These are phyloP conservation scores for Cladosporium sphaerospermum DNA, from an alignment of 2,329 filamentous ascomycete species.

Conservation along the genomic window DNA sequence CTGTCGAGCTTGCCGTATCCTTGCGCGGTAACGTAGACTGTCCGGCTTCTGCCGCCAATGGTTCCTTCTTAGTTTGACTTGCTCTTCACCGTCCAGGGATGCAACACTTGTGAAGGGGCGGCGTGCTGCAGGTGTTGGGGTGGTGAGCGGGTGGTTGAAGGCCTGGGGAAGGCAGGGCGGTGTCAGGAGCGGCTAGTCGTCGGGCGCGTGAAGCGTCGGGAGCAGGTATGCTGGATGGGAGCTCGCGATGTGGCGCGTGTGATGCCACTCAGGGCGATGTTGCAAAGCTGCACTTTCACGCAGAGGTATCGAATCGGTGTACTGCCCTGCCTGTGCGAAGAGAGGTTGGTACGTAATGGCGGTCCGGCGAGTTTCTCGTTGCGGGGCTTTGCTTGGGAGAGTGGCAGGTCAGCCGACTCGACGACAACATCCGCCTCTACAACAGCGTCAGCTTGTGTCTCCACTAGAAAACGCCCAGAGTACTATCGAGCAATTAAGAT, in stretches of 20 bases:
- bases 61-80: constrained; percentile 1
- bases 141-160: not conserved
- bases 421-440: no score
- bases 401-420: no score
- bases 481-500: no score
- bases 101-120: not conserved
- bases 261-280: not conserved
- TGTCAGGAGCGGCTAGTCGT: constrained; percentile 9
- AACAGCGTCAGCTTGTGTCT: no score
- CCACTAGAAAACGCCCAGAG: no score
- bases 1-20: constrained; percentile 11
- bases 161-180: constrained; percentile 3
- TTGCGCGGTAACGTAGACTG: constrained; percentile 7
- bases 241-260: not conserved
- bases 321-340: constrained; percentile 3
- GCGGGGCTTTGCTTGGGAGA: no score
- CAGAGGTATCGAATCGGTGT: constrained; percentile 3
- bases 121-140: not conserved
- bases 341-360: constrained; percentile 1
- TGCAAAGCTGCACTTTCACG: not conserved
- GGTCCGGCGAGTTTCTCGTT: not conserved
- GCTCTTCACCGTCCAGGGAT: not conserved
- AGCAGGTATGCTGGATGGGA: not conserved
- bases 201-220: constrained; percentile 1
- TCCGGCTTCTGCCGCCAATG: constrained; percentile 10